Percentiles rank a stretch among this genome's conserved stretches.
These are phyloP conservation scores for Musa itinerans DNA, from an alignment of 176 grass and related monocot genomes.

Conservation along the genomic window DNA sequence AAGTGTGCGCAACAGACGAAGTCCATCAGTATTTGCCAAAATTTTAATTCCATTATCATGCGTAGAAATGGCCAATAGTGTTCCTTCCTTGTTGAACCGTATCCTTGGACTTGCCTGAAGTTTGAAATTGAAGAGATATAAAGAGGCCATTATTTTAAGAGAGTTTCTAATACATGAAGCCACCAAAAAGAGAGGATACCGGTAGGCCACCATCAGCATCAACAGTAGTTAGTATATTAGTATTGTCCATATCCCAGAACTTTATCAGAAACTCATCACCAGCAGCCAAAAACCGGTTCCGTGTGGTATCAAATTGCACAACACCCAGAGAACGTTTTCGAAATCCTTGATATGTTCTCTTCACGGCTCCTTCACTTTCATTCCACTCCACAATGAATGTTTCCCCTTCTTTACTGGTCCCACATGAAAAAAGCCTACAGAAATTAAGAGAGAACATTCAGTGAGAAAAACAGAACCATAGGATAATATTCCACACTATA, in stretches of 20 bases:
- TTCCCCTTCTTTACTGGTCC: constrained; percentile 99
- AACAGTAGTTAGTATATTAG: constrained; percentile 76
- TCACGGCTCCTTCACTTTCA: constrained; percentile 95
- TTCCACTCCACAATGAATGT: constrained; percentile 98
- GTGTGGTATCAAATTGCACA: constrained; percentile 95
- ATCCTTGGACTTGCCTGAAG: constrained; percentile 75
- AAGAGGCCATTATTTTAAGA: neutral
- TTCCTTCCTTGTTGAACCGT: constrained; percentile 95
- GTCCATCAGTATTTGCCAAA: constrained; percentile 81
- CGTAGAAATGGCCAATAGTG: constrained; percentile 80
- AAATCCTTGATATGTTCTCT: constrained; percentile 96
- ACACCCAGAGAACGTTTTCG: constrained; percentile 83
- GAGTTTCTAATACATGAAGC: neutral
- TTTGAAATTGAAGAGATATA: constrained; percentile 2
- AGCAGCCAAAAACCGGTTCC: constrained; percentile 81
- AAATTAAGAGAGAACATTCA: neutral
- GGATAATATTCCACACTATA: neutral
- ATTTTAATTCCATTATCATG: constrained; percentile 93
- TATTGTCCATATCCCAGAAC: constrained; percentile 99
- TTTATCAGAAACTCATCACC: constrained; percentile 96
- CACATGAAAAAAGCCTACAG: constrained; percentile 90
- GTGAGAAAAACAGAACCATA: neutral
- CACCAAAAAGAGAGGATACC: constrained; percentile 28
- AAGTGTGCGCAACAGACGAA: constrained; percentile 63
- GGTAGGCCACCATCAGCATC: constrained; percentile 88